These are phyloP conservation scores for Calendula officinalis DNA, from an alignment of 129 eudicot genomes.

Conservation along the genomic window DNA sequence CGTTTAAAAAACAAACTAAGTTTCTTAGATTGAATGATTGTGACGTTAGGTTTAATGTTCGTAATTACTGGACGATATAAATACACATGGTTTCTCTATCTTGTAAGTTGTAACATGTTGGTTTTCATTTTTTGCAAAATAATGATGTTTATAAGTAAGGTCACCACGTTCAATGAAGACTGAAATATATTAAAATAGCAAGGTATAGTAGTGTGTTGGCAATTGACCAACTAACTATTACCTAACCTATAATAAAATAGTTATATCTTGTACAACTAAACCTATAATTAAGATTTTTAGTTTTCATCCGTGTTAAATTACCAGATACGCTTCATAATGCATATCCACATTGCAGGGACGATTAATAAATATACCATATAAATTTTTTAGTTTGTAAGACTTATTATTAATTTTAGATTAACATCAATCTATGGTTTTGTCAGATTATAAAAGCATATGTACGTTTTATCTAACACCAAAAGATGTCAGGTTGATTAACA, in stretches of 20 bases:
- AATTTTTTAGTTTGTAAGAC: too few relatives aligned
- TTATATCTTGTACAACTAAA: background rate
- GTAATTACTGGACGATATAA: too few relatives aligned
- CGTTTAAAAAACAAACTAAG: too few relatives aligned
- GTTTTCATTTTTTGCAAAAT: background rate
- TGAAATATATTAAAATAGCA: constrained; percentile 1
- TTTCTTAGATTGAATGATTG: too few relatives aligned
- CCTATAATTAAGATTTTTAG: background rate
- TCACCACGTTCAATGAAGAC: background rate
- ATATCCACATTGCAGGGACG: background rate
- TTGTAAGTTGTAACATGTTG: too few relatives aligned
- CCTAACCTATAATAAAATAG: background rate
- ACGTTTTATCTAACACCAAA: too few relatives aligned
- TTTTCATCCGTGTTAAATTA: background rate
- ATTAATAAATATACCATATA: background rate
- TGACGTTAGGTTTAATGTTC: too few relatives aligned
- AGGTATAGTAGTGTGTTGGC: background rate
- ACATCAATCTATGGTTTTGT: too few relatives aligned
- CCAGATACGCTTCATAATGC: constrained; percentile 7
- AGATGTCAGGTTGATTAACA: too few relatives aligned
- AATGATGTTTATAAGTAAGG: background rate
- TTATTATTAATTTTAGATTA: too few relatives aligned
- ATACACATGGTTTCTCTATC: too few relatives aligned
- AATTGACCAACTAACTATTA: background rate
- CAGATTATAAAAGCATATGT: too few relatives aligned